Evolutionary conservation across 805 yeast species (phyloP), one percentile per base, ranked within the genome.

Genomic region (Starmerella riodocensis): DNA sequence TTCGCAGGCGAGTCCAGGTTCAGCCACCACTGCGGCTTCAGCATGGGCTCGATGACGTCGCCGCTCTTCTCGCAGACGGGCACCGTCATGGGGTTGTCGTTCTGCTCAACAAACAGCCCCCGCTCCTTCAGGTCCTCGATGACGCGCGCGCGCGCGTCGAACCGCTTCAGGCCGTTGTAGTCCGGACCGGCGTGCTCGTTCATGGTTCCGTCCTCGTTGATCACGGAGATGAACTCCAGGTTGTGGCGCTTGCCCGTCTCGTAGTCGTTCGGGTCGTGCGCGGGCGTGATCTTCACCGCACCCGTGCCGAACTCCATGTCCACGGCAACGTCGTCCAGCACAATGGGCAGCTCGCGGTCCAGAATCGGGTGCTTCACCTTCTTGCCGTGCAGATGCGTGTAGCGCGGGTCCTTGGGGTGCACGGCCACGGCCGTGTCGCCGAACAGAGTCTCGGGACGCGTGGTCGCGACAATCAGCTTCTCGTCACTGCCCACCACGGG

Each of bases 21-120:
- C 50, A 91, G 96, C 96, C 96, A 91, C 98, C 98, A 91, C 68
- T 91, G 98, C 46, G 98, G 98, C 67, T 91, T 91, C 65, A 91
- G 70, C 56, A 83, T 68, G 39, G 98, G 98, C 68, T 91, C 98
- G 55, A 91, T 86, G 48, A 91, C 69, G 64, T 91, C 98, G 51
- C 96, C 96, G 22, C 96, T 84, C 73, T 96, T 80, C 30, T 91
- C 82, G 66, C 98, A 91, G 38, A 73, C 64, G 51, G 98, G 98
- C 47, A 91, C 75, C 19, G 85, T 71, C 98, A 91, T 91, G 63
- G 91, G 94, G 59, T 91, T 88, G 60, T 85, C 95, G 60, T 77
- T 70, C 64, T 85, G 94, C 44, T 75, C 95, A 46, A 83, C 70
- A 53, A 64, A 79, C 49, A 86, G 70, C 24, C 82, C 93, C 60